Evolutionary conservation across 768 basidiomycete genomes (phyloP).

Genomic region (Mycena polygramma): DNA sequence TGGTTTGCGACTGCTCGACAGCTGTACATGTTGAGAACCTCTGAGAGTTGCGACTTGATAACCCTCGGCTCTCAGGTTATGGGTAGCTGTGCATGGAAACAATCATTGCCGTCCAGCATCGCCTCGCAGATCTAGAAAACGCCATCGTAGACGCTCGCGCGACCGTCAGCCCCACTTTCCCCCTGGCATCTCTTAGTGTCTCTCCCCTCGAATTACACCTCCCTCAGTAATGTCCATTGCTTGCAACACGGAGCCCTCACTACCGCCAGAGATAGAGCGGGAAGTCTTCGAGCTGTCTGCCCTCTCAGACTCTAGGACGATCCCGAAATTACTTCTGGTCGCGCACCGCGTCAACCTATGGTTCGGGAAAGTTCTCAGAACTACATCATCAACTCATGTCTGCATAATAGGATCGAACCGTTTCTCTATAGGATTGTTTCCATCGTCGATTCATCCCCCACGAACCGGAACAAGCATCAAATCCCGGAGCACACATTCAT

Average conservation of each 20-base stretch:
- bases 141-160: no score
- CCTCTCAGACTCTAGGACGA: constrained; percentile 5
- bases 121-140: no score
- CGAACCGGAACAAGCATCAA: not conserved
- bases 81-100: no score
- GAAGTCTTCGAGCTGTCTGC: constrained; percentile 7
- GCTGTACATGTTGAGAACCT: no score
- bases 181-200: no score
- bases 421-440: constrained; percentile 6
- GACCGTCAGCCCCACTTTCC: no score
- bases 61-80: no score
- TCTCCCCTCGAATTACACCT: no score
- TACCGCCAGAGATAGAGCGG: constrained; percentile 1
- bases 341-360: constrained; percentile 8
- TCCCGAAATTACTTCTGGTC: constrained; percentile 9
- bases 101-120: no score
- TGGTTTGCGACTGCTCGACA: no score
- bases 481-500: not conserved
- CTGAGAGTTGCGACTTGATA: no score
- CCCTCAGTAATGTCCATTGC: no score
- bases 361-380: not conserved
- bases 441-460: not conserved
- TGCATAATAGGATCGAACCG: constrained; percentile 14
- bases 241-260: not conserved
- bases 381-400: not conserved